Conservation (phyloP, 1,139 yeast genomes). For the Candida glucosophila region DNA sequence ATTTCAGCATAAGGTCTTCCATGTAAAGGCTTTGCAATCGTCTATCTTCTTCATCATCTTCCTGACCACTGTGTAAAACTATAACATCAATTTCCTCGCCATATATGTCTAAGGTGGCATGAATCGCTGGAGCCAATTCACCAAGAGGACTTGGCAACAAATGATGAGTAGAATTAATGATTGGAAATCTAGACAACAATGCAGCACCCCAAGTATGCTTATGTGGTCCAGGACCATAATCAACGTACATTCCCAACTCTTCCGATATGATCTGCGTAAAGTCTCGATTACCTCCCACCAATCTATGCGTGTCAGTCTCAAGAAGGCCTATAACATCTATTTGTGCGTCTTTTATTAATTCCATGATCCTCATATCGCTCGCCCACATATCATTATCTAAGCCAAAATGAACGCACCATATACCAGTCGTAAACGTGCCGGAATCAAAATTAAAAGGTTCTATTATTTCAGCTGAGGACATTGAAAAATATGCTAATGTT, state of each 20-base stretch:
- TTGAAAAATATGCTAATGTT: conserved; percentile 53
- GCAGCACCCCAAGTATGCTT: conserved; percentile 99
- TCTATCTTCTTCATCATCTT: conserved; percentile 92
- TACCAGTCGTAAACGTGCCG: conserved; percentile 80
- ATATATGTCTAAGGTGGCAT: conserved; percentile 87
- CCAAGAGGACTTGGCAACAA: conserved; percentile 93
- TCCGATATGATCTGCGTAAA: conserved; percentile 87
- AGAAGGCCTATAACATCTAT: conserved; percentile 84
- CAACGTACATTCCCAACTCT: conserved; percentile 89
- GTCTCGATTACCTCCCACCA: conserved; percentile 92
- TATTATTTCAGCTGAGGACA: conserved; percentile 45
- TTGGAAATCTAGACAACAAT: conserved; percentile 87
- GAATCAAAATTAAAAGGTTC: conserved; percentile 73
- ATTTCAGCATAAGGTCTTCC: conserved; percentile 71
- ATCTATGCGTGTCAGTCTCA: conserved; percentile 89
- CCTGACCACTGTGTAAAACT: conserved; percentile 97
- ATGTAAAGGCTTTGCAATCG: conserved; percentile 74
- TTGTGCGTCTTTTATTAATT: conserved; percentile 75
- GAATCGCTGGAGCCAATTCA: conserved; percentile 96
- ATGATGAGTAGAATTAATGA: conserved; percentile 81
- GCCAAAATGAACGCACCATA: conserved; percentile 97
- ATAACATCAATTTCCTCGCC: conserved; percentile 84
- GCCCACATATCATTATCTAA: conserved; percentile 98
- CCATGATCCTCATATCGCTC: conserved; percentile 81
- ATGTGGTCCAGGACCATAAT: conserved; percentile 96